Conservation (phyloP, 345 rosid species). For the Moricandia moricandioides region DNA sequence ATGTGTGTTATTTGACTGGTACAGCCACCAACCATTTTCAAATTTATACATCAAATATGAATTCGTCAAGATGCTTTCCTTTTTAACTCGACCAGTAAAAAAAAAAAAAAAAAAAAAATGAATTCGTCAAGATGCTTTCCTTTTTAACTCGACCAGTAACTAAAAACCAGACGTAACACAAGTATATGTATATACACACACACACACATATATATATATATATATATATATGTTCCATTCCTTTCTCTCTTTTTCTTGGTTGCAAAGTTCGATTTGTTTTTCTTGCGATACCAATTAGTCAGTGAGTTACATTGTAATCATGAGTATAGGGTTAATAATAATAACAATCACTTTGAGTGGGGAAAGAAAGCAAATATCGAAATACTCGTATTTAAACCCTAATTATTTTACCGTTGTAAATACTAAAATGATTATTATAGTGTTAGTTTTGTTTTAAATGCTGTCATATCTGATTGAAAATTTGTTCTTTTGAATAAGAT, state of each 20-base stretch:
- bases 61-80: constrained; percentile 33
- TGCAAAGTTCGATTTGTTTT: not conserved
- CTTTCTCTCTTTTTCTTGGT: not conserved
- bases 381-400: not conserved
- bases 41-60: constrained; percentile 22
- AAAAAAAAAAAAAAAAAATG: too few species aligned
- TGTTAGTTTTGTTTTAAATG: not conserved
- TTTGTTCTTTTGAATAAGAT: constrained; percentile 7
- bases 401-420: not conserved
- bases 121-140: constrained; percentile 32
- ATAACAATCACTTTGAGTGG: not conserved
- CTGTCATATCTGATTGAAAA: constrained; percentile 3
- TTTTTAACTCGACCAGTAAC: constrained; percentile 23
- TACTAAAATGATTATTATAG: not conserved
- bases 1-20: constrained; percentile 19
- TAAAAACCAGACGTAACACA: constrained; percentile 22
- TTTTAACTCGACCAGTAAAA: too few species aligned
- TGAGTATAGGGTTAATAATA: not conserved
- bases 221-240: not conserved
- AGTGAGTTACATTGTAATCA: not conserved
- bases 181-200: constrained; percentile 1
- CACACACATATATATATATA: too few species aligned
- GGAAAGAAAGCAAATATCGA: not conserved
- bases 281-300: not conserved
- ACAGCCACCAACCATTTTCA: constrained; percentile 38